Evolutionary conservation across 2,329 filamentous ascomycete species (phyloP).

Genomic region (Paraconiothyrium sp.): DNA sequence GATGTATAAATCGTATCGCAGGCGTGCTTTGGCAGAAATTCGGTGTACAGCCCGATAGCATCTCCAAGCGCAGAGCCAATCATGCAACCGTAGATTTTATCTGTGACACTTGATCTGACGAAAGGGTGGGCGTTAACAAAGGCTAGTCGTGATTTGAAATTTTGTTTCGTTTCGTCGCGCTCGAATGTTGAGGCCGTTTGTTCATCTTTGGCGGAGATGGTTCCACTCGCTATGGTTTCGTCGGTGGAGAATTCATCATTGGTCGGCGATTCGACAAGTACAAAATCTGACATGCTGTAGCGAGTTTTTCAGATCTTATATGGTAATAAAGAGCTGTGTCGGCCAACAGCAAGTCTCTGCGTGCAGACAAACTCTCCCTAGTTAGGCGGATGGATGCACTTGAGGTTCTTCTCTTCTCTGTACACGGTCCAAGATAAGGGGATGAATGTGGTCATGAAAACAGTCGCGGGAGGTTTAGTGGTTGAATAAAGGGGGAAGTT

Average conservation of each 20-base stretch:
- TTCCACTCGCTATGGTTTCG: not conserved
- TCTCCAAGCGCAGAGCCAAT: slow-evolving; percentile 64
- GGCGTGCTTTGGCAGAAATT: slow-evolving; percentile 56
- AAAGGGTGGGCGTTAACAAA: slow-evolving; percentile 43
- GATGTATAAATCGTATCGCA: slow-evolving; percentile 51
- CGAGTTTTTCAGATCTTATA: no score
- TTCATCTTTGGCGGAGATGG: not conserved
- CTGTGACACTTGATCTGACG: slow-evolving; percentile 37
- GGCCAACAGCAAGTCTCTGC: no score
- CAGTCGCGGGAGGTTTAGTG: no score
- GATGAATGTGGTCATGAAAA: no score
- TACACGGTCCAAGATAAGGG: no score
- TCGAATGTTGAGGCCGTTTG: not conserved
- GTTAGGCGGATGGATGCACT: no score
- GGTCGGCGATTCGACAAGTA: slow-evolving; percentile 22
- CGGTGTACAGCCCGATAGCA: slow-evolving; percentile 65
- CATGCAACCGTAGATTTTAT: slow-evolving; percentile 57
- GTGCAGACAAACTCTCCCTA: no score
- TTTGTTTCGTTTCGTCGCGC: not conserved
- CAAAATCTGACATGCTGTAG: slow-evolving; percentile 24
- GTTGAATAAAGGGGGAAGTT: not conserved
- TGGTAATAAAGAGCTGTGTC: no score
- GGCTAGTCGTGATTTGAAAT: slow-evolving; percentile 8
- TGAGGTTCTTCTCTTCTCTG: not conserved
- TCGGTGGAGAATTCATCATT: not conserved